Evolutionary conservation across 129 eudicot genomes (phyloP).

Genomic region (Arctium lappa): DNA sequence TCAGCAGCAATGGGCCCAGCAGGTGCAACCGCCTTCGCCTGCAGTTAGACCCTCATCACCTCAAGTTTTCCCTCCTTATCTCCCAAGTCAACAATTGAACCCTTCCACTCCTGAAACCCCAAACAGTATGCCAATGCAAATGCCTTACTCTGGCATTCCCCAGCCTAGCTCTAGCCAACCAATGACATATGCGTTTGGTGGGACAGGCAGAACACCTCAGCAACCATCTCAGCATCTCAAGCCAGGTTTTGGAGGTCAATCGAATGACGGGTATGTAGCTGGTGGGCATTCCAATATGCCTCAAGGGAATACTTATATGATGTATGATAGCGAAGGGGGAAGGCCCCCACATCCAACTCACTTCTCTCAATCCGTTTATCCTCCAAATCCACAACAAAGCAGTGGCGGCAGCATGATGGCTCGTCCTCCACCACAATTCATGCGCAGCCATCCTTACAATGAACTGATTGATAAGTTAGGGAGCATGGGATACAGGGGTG

Average conservation of each 20-base stretch:
- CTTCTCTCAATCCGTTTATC: constrained; percentile 46
- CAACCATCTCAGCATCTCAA: constrained; percentile 37
- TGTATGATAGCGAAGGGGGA: constrained; percentile 67
- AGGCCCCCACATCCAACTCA: constrained; percentile 52
- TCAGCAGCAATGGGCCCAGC: constrained; percentile 67
- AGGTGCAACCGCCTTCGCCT: constrained; percentile 43
- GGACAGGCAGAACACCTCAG: constrained; percentile 52
- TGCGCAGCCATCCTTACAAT: constrained; percentile 66
- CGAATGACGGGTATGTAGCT: constrained; percentile 56
- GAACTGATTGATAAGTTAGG: constrained; percentile 80
- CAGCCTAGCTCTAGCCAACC: constrained; percentile 51
- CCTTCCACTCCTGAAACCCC: constrained; percentile 54
- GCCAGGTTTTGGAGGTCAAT: constrained; percentile 11
- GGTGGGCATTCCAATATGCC: constrained; percentile 37
- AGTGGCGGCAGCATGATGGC: constrained; percentile 35
- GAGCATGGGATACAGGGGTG: constrained; percentile 89
- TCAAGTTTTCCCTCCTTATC: constrained; percentile 58
- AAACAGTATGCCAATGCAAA: constrained; percentile 72
- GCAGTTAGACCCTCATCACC: constrained; percentile 47
- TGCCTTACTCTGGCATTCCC: constrained; percentile 43
- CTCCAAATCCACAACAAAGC: constrained; percentile 46
- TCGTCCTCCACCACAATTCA: constrained; percentile 49
- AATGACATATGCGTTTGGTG: constrained; percentile 53
- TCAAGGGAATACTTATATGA: constrained; percentile 47
- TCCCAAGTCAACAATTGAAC: constrained; percentile 40